Evolutionary conservation across 2,329 filamentous ascomycete genomes (phyloP).

Genomic region (Metarhizium brunneum): DNA sequence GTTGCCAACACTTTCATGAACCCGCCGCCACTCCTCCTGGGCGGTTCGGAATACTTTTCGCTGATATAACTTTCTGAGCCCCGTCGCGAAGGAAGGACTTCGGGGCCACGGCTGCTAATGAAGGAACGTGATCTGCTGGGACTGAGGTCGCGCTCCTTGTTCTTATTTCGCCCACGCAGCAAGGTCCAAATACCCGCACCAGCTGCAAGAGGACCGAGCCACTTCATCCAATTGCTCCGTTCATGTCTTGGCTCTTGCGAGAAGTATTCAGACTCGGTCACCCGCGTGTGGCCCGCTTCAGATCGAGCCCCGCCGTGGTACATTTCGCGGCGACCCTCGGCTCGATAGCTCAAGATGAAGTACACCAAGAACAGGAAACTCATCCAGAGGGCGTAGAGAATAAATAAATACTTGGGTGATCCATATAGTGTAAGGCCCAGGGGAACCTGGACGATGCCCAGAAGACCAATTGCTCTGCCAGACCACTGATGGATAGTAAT

Average conservation of each 20-base stretch:
- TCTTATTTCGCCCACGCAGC: constrained; percentile 33
- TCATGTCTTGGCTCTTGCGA: constrained; percentile 21
- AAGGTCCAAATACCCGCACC: constrained; percentile 40
- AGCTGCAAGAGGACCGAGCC: constrained; percentile 45
- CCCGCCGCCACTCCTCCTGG: constrained; percentile 37
- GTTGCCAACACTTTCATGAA: constrained; percentile 53
- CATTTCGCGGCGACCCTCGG: constrained; percentile 45
- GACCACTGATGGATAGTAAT: constrained; percentile 78
- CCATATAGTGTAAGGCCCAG: constrained; percentile 88
- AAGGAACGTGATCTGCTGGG: constrained; percentile 29
- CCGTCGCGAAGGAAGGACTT: constrained; percentile 42
- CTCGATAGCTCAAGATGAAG: constrained; percentile 68
- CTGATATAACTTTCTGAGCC: constrained; percentile 51
- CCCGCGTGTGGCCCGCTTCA: constrained; percentile 29
- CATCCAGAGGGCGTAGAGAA: constrained; percentile 76
- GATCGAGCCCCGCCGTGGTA: constrained; percentile 50
- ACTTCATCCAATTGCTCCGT: constrained; percentile 28
- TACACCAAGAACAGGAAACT: constrained; percentile 63
- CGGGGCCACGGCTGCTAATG: constrained; percentile 30
- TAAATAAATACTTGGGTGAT: constrained; percentile 74
- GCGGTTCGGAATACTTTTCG: constrained; percentile 54
- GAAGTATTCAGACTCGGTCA: constrained; percentile 32
- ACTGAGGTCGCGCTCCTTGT: constrained; percentile 29
- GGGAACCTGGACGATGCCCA: constrained; percentile 81
- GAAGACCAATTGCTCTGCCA: constrained; percentile 65